A percentile compares a stretch with the other conserved stretches of the same genome.
phyloP scores from a whole-genome alignment of 2,329 filamentous ascomycete genomes.

The Cladosporium velox region DNA sequence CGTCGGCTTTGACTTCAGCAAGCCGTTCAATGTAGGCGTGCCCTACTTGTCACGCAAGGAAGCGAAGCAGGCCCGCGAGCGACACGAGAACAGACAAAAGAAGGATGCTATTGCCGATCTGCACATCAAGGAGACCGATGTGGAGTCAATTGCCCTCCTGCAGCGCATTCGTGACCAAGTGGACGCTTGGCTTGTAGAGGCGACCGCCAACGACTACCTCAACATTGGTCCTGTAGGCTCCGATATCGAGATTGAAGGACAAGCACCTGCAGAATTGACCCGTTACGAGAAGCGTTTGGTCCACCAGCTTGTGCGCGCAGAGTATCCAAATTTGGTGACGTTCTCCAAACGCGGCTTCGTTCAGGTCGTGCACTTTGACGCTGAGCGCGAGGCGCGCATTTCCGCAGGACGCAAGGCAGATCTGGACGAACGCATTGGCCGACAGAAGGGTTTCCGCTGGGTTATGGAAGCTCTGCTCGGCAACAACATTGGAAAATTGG shows the following conservation, averaged over 20 bases:
- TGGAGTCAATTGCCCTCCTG: conserved; percentile 56
- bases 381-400: conserved; percentile 47
- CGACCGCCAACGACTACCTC: conserved; percentile 34
- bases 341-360: conserved; percentile 47
- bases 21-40: conserved; percentile 59
- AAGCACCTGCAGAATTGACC: conserved; percentile 44
- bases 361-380: conserved; percentile 45
- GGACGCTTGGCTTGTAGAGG: conserved; percentile 47
- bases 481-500: conserved; percentile 40
- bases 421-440: conserved; percentile 44
- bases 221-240: conserved; percentile 35
- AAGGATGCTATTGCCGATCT: conserved; percentile 47
- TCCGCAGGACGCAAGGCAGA: conserved; percentile 41
- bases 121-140: conserved; percentile 54
- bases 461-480: conserved; percentile 50
- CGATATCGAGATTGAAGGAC: conserved; percentile 23
- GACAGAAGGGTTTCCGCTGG: conserved; percentile 54
- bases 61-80: conserved; percentile 50
- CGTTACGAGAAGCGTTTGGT: conserved; percentile 66
- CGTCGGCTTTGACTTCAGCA: conserved; percentile 60
- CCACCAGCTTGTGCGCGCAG: conserved; percentile 65
- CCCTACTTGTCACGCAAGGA: conserved; percentile 65
- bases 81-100: conserved; percentile 47
- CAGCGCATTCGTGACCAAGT: conserved; percentile 49
- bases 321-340: conserved; percentile 55